Evolutionary conservation across 208 protist genomes (phyloP), one percentile per base, ranked within the genome.

Genomic region (Crithidia fasciculata): DNA sequence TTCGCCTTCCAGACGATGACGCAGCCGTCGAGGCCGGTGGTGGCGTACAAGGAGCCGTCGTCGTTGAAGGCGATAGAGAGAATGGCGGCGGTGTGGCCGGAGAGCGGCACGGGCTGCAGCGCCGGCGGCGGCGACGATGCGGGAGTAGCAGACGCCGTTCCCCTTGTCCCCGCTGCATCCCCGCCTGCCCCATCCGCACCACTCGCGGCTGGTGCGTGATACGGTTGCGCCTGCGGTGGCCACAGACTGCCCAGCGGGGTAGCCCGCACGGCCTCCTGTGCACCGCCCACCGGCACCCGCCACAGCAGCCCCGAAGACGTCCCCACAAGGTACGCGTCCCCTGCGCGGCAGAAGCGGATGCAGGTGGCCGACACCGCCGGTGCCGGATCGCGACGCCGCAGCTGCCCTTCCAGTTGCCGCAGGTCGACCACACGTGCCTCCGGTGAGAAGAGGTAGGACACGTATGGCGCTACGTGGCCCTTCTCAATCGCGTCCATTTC

Each of bases 371-470:
- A 40, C 12, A 72, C 58, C 15, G 57, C 40, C 43, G 63, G 49
- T 44, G 72, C 9, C 56, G 63, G 54, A 28, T 63, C 49, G 43
- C 44, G 50, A 55, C 12, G 59, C 40, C 49, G 19, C 80, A 59
- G 45, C 18, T 55, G 55, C 53, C 59, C 45, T 39, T 76, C 58
- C 39, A 82, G 45, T 13, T 69, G 53, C 13, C 69, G 64, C n/a
- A 89, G 69, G 49, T 89, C 84, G 8, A 84, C 40, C n/a, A 85
- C 58, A 3, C 73, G 76, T 13, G 72, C 81, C 16, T 78, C 61
- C 8, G 84, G 80, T 2, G 82, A 74, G 63, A 90, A 92, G 61
- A 92, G 77, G 67, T 90, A 92, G 8, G 84, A 76, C 12, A 78
- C 54, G 63, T 89, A 79, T 15, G 81, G 81, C 4, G 69, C 76